Evolutionary conservation across 1,284 basidiomycete species (phyloP), one percentile per base, ranked within the genome.

Genomic region (Neonothopanus nambi): DNA sequence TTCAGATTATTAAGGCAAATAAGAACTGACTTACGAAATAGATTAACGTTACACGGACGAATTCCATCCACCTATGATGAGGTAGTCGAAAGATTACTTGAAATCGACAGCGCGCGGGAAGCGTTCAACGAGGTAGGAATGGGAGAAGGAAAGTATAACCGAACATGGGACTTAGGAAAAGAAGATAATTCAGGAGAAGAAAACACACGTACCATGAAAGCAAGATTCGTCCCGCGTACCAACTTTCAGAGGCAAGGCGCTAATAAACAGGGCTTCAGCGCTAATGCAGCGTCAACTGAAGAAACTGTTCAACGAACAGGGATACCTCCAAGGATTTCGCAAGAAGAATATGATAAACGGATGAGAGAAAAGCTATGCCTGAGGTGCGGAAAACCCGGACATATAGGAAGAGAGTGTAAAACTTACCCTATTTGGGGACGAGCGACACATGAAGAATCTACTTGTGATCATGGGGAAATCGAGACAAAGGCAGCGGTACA

Each of bases 71-170:
- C 26, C 21, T 46, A 18, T 33, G 18, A 5, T 8, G 44, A 21
- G 5, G 28, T 48, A 15, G 46, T 48, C 5, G 21, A 23, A 8
- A 30, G 33, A 20, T 15, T 48, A 12, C 9, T 48, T 9, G 7
- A 33, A 8, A 7, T 48, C 5, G 46, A 48, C 20, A 20, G 46
- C 6, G 46, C 46, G 20, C 17, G 24, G 21, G 26, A 48, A 37
- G 46, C 46, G 17, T 48, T 48, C 17, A 37, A 18, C 38, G 46
- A 48, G 6, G 33, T 35, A 5, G 46, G 46, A 36, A 17, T 48
- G 13, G 41, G 41, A n/a, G 41, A 20, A 12, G 17, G 41, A 42
- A 42, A 23, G 21, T 12, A 23, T 42, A 7, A 5, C 6, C 20
- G 41, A 13, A 42, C 12, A 23, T 42, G 20, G 20, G 11, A 23